Evolutionary conservation across 306 rosid species (phyloP).

Genomic region (Castanopsis chinensis): DNA sequence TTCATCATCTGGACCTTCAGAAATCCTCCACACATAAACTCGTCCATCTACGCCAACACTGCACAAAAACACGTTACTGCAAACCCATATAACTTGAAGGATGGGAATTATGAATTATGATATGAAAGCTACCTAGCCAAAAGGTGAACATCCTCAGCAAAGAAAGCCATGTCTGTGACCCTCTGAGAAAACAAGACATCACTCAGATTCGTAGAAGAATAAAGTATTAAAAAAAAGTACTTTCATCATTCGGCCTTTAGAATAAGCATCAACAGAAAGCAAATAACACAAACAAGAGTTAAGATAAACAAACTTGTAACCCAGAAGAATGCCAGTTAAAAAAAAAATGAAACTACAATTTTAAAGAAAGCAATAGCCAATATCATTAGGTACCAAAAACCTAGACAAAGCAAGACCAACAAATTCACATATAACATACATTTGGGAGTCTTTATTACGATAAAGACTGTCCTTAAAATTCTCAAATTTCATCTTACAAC

Average conservation of each 20-base stretch:
- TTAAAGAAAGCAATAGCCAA: neutral
- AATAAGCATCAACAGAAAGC: constrained; percentile 1
- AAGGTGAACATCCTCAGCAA: constrained; percentile 99
- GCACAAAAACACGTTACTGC: constrained; percentile 39
- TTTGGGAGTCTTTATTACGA: neutral
- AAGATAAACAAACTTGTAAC: neutral
- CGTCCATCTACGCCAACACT: constrained; percentile 92
- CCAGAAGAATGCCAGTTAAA: neutral
- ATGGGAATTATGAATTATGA: constrained; percentile 4
- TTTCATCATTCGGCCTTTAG: neutral
- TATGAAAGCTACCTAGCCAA: constrained; percentile 75
- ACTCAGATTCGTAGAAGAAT: constrained; percentile 13
- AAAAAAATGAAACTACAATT: neutral
- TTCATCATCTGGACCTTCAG: constrained; percentile 96
- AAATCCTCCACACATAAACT: constrained; percentile 87
- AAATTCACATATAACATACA: neutral
- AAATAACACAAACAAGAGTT: neutral
- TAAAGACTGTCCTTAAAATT: neutral
- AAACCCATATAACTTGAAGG: constrained; percentile 11
- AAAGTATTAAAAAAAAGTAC: neutral
- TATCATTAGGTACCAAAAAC: neutral
- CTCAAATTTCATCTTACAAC: neutral
- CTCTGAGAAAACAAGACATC: constrained; percentile 56
- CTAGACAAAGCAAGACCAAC: neutral
- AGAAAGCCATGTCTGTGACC: constrained; percentile 98